Evolutionary conservation across 768 basidiomycete genomes (phyloP), one percentile per base, ranked within the genome.

Genomic region (Megacollybia marginata): DNA sequence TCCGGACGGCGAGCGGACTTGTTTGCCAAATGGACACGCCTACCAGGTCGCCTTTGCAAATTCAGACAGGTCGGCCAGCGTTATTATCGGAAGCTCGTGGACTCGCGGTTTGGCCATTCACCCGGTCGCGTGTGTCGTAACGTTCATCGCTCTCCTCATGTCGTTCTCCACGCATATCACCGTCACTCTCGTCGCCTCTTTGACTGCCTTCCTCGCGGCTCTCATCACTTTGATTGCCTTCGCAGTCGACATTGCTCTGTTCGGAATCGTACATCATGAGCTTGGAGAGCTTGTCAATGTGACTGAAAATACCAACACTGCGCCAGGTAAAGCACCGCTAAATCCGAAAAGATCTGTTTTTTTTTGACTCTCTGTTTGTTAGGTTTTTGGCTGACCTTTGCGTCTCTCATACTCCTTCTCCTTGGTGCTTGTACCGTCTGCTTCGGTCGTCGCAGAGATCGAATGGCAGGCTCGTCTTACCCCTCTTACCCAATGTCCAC

Each of bases 331-430:
- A 73, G 66, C n/a, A 28, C 23, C 23, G 23, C 23, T 6, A 10
- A 48, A 33, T 38, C 35, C 16, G 47, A 18, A 13, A 47, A 48
- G 20, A 36, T 36, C 23, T 28, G 33, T 44, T 47, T 33, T 42
- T 28, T 44, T 44, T 47, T 47, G 34, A 16, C 33, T 28, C 28
- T 11, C 2, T 47, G 11, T 15, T 47, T 32, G n/a, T n/a, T 32
- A 84, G 85, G 76, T 8, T 88, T 88, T 63, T 89, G 87, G 87
- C 62, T 89, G 62, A 87, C 84, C 1, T 79, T 89, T 56, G 78
- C 73, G 16, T 63, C 80, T 12, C 66, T 89, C 60, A 66, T 88
- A 54, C 74, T 88, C 4, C 74, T 83, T 32, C 63, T 80, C 40
- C 59, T 87, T 48, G 83, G 78, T 15, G 83, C 83, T 47, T 77